Conservation (phyloP, 225 moss, liverwort and hornwort genomes). For the Pleurozium schreberi region DNA sequence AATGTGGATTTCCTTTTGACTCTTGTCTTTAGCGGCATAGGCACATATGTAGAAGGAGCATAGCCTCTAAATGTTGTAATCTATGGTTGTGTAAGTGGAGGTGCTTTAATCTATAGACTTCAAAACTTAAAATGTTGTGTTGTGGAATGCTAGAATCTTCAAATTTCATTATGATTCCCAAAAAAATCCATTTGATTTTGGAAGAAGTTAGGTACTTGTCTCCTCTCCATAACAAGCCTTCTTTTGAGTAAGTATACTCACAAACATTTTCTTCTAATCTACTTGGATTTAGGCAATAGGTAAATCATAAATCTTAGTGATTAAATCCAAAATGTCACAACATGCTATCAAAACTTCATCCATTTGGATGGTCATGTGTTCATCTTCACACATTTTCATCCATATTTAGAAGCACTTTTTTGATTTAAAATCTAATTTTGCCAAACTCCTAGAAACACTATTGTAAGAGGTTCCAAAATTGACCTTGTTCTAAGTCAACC, state of each 20-base stretch:
- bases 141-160: neutral
- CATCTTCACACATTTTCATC: neutral
- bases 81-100: neutral
- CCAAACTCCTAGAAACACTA: too few species aligned
- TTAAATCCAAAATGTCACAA: neutral
- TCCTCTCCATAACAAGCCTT: neutral
- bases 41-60: neutral
- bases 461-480: neutral
- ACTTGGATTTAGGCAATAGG: neutral
- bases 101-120: neutral
- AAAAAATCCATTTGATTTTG: neutral
- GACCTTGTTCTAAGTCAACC: neutral
- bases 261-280: neutral
- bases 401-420: neutral
- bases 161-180: neutral
- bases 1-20: rapidly evolving
- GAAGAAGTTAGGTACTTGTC: neutral
- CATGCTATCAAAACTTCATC: neutral
- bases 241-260: rapidly evolving
- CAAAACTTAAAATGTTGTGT: neutral
- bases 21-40: rapidly evolving
- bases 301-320: neutral
- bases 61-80: neutral
- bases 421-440: too few species aligned
- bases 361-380: neutral